phyloP scores from a whole-genome alignment of 2,329 filamentous ascomycete species.

The Venturia carpophila region DNA sequence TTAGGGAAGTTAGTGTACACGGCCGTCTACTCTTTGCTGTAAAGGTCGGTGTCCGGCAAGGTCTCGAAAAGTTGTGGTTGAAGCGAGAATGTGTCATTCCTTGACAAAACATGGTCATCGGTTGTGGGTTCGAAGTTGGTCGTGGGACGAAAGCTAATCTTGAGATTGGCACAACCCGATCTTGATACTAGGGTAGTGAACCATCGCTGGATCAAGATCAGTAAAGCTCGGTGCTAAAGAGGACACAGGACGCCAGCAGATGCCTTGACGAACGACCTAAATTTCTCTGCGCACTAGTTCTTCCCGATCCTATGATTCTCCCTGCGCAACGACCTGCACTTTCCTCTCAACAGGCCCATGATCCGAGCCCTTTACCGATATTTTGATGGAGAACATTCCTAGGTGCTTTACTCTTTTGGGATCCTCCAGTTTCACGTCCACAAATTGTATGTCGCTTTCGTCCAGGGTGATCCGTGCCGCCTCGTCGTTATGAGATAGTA shows the following conservation, averaged over 20 bases:
- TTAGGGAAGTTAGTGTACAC: not conserved
- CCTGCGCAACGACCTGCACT: conserved; percentile 34
- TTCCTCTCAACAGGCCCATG: conserved; percentile 33
- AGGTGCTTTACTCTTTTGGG: conserved; percentile 44
- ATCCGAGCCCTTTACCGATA: conserved; percentile 42
- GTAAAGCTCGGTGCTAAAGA: not conserved
- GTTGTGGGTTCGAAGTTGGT: not conserved
- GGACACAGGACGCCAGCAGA: not conserved
- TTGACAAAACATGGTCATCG: not conserved
- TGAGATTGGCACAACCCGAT: not conserved
- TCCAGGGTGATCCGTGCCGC: conserved; percentile 42
- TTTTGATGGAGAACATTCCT: conserved; percentile 46
- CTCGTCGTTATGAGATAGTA: conserved; percentile 45
- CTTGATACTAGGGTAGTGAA: not conserved
- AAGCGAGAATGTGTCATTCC: not conserved
- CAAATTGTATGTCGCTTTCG: conserved; percentile 45
- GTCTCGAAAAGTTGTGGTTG: not conserved
- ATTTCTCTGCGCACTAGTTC: not conserved
- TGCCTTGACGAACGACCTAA: not conserved
- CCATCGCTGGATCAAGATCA: not conserved
- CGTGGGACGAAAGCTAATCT: not conserved
- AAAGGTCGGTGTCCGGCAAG: no score
- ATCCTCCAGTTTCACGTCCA: conserved; percentile 33
- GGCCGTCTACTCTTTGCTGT: no score
- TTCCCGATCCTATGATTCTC: conserved; percentile 24